Base-by-base conservation (phyloP, 495 filamentous ascomycete genomes). In the Bacidia gigantensis region DNA sequence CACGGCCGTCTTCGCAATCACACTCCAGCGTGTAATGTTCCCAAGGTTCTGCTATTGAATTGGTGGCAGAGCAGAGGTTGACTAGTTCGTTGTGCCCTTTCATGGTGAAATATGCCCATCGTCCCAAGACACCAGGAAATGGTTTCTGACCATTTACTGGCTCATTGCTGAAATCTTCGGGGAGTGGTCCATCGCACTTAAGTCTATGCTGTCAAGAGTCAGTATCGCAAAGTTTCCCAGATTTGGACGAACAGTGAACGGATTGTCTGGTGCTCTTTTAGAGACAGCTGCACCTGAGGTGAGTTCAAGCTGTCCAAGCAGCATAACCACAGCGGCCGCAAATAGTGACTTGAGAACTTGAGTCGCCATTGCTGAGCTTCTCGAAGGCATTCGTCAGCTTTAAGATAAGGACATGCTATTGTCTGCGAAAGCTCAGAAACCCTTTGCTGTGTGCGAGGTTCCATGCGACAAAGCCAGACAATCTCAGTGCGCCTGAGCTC, bases 291-390 rank as follows among this genome's bases (percentile, higher is more conserved):
- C n/a, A n/a, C n/a, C n/a, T n/a, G n/a, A n/a, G n/a, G n/a, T n/a
- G n/a, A 35, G 29, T 14, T 35, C 7, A 14, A 7, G 29, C 7
- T 35, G 29, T 35, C 5, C 14, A 7, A 35, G 29, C 29, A 35
- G 5, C 5, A 7, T 5, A 35, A 5, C 5, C 29, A 35, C 29
- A 35, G 29, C 29, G 29, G 29, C 7, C 29, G 50, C 49, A 51
- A 55, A 50, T 18, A 46, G 42, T 43, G 49, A 65, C 81, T 69
- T 77, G n/a, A n/a, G n/a, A n/a, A n/a, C n/a, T n/a, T n/a, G n/a
- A n/a, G n/a, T n/a, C n/a, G n/a, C n/a, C n/a, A n/a, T n/a, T n/a
- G n/a, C n/a, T n/a, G n/a, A n/a, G n/a, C n/a, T n/a, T n/a, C n/a
- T n/a, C n/a, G n/a, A n/a, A n/a, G n/a, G n/a, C n/a, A n/a, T n/a